phyloP scores from a whole-genome alignment of 179 eudicot species.

The Corrigiola litoralis region DNA sequence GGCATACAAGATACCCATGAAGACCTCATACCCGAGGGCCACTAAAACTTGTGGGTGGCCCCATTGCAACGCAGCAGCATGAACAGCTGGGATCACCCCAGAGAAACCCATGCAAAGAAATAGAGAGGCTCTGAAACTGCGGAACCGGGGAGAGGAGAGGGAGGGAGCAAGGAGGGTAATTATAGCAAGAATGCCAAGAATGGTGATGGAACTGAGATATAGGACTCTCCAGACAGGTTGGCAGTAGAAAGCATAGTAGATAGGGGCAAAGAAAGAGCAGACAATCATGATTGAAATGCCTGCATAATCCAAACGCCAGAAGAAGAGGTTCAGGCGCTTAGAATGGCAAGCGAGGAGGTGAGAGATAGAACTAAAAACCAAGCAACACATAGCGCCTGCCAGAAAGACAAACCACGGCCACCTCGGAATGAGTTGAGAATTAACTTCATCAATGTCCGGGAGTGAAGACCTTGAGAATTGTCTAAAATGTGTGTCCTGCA shows the following conservation, averaged over 20 bases:
- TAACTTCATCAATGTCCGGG: constrained; percentile 5
- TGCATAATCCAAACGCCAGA: constrained; percentile 86
- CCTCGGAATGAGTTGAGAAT: constrained; percentile 29
- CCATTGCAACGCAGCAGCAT: constrained; percentile 50
- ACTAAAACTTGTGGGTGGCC: constrained; percentile 44
- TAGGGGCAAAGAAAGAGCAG: constrained; percentile 74
- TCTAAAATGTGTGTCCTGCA: constrained; percentile 31
- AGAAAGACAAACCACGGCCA: constrained; percentile 95
- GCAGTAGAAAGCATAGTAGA: constrained; percentile 68
- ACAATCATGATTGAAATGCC: constrained; percentile 96
- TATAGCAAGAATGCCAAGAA: constrained; percentile 49
- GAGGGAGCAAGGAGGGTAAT: constrained; percentile 65
- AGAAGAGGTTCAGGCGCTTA: constrained; percentile 50
- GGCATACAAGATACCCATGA: constrained; percentile 59
- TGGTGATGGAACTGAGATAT: constrained; percentile 62
- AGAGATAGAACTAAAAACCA: constrained; percentile 71
- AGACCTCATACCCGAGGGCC: constrained; percentile 62
- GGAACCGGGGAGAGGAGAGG: constrained; percentile 50
- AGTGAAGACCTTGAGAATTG: constrained; percentile 21
- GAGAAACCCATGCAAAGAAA: constrained; percentile 86
- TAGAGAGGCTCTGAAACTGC: constrained; percentile 56
- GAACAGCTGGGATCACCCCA: constrained; percentile 71
- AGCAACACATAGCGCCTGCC: constrained; percentile 77
- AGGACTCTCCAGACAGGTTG: constrained; percentile 43
- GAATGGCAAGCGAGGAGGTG: constrained; percentile 92